Evolutionary conservation across 1,284 basidiomycete species (phyloP), one percentile per base, ranked within the genome.

Genomic region (Rhodofomes roseus): DNA sequence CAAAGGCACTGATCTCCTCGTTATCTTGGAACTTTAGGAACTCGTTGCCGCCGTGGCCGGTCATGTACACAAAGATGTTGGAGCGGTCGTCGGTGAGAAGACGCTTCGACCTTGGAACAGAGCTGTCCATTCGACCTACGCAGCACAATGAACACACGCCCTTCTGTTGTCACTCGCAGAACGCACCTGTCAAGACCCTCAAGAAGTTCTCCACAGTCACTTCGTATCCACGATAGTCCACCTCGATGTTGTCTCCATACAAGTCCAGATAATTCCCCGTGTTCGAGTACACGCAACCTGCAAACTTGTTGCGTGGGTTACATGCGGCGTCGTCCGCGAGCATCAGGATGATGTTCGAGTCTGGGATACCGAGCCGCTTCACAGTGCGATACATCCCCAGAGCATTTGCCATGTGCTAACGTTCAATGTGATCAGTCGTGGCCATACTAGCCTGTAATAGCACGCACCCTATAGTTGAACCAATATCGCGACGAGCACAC

Each of bases 1-100:
- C 96, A 60, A 93, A 94, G 0, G 96, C 95, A 56, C 91, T 94
- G 65, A 99, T 94, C 72, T 99, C 97, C 73, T 99, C 96, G 71
- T 94, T 94, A 73, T 99, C 96, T 72, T 99, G 96, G 73, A 99
- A 99, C 75, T 99, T 99, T 66, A 99, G 84, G 72, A 99, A 99
- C 74, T 98, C 96, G 68, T 97, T 92, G 0, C 96, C 96, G 4
- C 97, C 96, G 68, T 99, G 96, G 0, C 96, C 97, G 0, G 97
- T 97, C 92, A 99, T 93, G 75, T 97, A 99, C 25, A 99, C 85
- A 71, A 99, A 97, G 59, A 99, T 83, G 70, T 99, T 99, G 7
- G 92, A 95, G n/a, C 88, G 80, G 57, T 94, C 89, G 67, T 99
- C 95, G 0, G 91, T 90, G 29, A 98, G 80, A 1, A 99, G 82